Evolutionary conservation across 2,329 filamentous ascomycete species (phyloP).

Genomic region (Dothideomycetes sp.): DNA sequence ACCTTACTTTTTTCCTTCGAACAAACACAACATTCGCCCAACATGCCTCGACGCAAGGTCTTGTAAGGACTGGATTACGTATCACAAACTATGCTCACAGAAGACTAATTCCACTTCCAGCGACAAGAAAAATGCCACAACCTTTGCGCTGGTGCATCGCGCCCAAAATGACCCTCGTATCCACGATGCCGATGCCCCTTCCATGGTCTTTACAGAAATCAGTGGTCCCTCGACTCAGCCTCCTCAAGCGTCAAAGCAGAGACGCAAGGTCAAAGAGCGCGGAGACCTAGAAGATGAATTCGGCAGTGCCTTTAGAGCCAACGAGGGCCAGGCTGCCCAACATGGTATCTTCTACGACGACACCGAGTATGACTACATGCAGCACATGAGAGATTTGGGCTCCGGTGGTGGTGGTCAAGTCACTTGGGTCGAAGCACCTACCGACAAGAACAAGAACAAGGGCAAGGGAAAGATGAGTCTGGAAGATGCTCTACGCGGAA

Average conservation of each 20-base stretch:
- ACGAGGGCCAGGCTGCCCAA: conserved; percentile 93
- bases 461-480: conserved; percentile 65
- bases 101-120: conserved; percentile 10
- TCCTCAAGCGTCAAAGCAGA: conserved; percentile 19
- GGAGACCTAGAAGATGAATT: conserved; percentile 69
- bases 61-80: conserved; percentile 56
- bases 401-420: conserved; percentile 52
- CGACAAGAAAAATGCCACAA: conserved; percentile 85
- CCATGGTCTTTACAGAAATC: conserved; percentile 76
- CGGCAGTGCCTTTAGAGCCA: conserved; percentile 62
- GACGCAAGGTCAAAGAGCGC: conserved; percentile 36
- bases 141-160: conserved; percentile 89
- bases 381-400: conserved; percentile 83
- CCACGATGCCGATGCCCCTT: conserved; percentile 78
- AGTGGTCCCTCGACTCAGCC: conserved; percentile 29
- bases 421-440: conserved; percentile 70
- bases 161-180: conserved; percentile 96
- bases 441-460: conserved; percentile 52
- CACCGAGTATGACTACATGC: conserved; percentile 97
- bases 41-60: conserved; percentile 66
- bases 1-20: not conserved
- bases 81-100: no score
- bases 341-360: conserved; percentile 94
- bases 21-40: conserved; percentile 26
- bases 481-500: conserved; percentile 67